A percentile compares a stretch with the other conserved stretches of the same genome.
These are phyloP conservation scores for Cordia subcordata DNA, from an alignment of 257 asterid species.

Conservation along the genomic window DNA sequence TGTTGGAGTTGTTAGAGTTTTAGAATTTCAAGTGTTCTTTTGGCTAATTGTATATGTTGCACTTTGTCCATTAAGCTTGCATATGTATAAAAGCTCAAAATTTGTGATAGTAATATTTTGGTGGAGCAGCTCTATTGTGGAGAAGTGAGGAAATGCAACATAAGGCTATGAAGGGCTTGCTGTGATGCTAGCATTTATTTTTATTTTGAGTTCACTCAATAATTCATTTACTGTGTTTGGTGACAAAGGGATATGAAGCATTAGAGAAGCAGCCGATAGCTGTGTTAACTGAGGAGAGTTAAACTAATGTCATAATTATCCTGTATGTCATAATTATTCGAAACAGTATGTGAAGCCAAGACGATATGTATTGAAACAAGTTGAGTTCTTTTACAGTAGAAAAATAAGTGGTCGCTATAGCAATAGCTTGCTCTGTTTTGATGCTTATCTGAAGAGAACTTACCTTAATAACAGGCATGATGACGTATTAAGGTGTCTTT, in stretches of 20 bases:
- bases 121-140: not conserved
- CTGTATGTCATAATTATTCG: too few relatives aligned
- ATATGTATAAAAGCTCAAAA: too few relatives aligned
- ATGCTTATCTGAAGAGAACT: too few relatives aligned
- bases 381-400: not conserved
- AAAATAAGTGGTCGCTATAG: too few relatives aligned
- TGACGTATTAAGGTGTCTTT: not conserved
- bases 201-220: not conserved
- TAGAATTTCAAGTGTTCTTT: not conserved
- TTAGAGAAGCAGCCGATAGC: not conserved
- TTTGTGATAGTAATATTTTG: too few relatives aligned
- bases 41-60: not conserved
- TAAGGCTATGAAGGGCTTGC: too few relatives aligned
- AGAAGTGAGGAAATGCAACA: not conserved
- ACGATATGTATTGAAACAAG: not conserved
- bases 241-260: not conserved
- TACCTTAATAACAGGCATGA: not conserved
- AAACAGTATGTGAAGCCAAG: not conserved
- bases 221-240: not conserved
- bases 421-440: too few relatives aligned
- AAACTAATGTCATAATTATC: not conserved
- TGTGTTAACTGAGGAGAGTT: not conserved
- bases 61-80: not conserved
- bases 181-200: not conserved
- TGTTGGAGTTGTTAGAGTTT: not conserved